These are phyloP conservation scores for Lentinula lateritia DNA, from an alignment of 768 basidiomycete species.

Conservation along the genomic window DNA sequence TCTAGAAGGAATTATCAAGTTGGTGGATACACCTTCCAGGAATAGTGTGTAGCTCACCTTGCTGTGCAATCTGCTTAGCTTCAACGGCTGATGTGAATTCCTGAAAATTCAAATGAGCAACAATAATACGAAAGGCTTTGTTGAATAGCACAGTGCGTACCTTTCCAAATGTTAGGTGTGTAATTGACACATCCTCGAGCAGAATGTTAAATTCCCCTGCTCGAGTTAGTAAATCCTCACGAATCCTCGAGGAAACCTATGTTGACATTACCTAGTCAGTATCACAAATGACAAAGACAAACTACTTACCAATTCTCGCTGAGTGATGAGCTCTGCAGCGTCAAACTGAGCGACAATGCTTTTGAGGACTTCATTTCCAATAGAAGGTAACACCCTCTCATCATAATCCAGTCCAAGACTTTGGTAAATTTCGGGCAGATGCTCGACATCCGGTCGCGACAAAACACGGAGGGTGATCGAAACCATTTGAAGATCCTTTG, in stretches of 20 bases:
- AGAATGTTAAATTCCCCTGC: conserved; percentile 95
- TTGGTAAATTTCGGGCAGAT: conserved; percentile 93
- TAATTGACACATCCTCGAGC: conserved; percentile 96
- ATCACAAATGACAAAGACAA: background rate
- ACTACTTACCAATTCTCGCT: conserved; percentile 85
- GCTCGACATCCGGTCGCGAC: conserved; percentile 84
- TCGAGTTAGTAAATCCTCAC: conserved; percentile 86
- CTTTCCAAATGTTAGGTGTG: conserved; percentile 85
- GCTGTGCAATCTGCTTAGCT: conserved; percentile 99
- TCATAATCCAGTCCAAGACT: conserved; percentile 94
- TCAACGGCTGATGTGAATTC: conserved; percentile 99
- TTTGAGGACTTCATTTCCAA: conserved; percentile 97
- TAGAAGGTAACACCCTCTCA: conserved; percentile 94
- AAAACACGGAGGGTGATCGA: conserved; percentile 94
- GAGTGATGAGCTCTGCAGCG: conserved; percentile 93
- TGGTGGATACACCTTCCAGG: background rate
- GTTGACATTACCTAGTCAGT: background rate
- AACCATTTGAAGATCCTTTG: conserved; percentile 98
- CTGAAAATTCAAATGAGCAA: conserved; percentile 28
- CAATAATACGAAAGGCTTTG: conserved; percentile 3
- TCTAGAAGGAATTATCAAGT: conserved; percentile 39
- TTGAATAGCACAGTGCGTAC: conserved; percentile 28
- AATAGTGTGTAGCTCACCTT: conserved; percentile 49
- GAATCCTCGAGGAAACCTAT: conserved; percentile 86
- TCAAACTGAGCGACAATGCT: conserved; percentile 98